Base-by-base conservation (phyloP, 768 basidiomycete genomes). In the Daedaleopsis nitida region DNA sequence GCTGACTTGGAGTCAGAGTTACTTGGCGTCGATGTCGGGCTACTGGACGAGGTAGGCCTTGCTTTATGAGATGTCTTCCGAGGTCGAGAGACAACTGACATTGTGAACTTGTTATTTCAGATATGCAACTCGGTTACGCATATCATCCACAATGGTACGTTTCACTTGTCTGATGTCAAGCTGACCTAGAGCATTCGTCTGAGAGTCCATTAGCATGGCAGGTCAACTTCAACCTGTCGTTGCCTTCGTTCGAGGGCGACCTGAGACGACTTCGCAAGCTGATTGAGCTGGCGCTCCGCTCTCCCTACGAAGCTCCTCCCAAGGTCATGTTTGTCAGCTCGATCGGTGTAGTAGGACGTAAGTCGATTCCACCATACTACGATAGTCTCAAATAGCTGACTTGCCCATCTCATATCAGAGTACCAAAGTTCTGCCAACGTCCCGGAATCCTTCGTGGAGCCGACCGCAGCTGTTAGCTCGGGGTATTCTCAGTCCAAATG, bases 401-500 rank as follows among this genome's bases (percentile, higher is more conserved):
- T 32, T 32, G 27, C 27, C 4, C 27, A 32, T 7, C 27, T 32
- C 27, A 3, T 32, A 32, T 32, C 27, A 32, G 27, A 32, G 27
- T 32, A 32, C 27, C 27, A 32, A 3, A 7, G 7, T 32, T 32
- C 27, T 32, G 7, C 27, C 27, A 32, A 3, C 27, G 27, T 32
- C 7, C 27, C 27, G 24, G 52, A 35, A 12, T 57, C 52, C 11
- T n/a, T 57, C 1, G 39, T 35, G 0, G 74, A 80, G 32, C 66
- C 77, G 1, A 51, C 60, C 1, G 63, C 72, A 16, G 74, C 78
- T 0, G 59, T 73, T 3, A 78, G 78, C 1, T 62, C 60, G 16
- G 83, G 82, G 0, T 84, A 84, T 49, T 74, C 77, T 8, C 80
- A 81, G 52, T 68, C 73, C 0, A 84, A 84, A 66, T 82, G 78